Evolutionary conservation across 345 rosid species (phyloP), one percentile per base, ranked within the genome.

Genomic region (Ceriops decandra): DNA sequence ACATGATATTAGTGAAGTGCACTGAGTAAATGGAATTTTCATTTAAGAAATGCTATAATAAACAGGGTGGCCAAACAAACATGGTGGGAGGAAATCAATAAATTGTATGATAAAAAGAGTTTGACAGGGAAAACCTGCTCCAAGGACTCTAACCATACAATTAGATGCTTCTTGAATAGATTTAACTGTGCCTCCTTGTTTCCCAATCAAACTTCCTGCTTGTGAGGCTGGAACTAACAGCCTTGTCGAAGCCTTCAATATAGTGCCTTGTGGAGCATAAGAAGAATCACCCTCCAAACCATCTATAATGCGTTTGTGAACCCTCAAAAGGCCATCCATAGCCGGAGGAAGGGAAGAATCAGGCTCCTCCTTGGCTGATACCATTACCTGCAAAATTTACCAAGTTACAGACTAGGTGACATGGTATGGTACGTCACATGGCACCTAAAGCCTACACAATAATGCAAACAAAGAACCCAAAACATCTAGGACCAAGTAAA

Each of bases 181-280:
- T 82, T 95, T 95, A 67, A 95, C 99, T 15, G 97, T 95, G 61
- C 76, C 88, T 72, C 99, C 99, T 67, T 90, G 97, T 78, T 95
- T 95, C 65, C 99, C 99, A 62, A 95, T 95, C 85, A 95, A 82
- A 79, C 95, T 95, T 81, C 99, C 98, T 32, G 99, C 98, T 81
- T 92, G 98, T 60, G 99, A 83, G 67, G 98, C 99, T 58, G 99
- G 96, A 69, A 95, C 96, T 60, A 95, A 83, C 79, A 95, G 74
- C 85, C 89, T 90, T 56, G 99, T 95, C n/a, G 99, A 90, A 73
- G 86, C 90, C 82, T 92, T 95, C 62, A 85, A 70, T 60, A 86
- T 80, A 11, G 73, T 52, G 53, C 76, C 82, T 4, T 88, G 64
- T 36, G 84, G 84, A 68, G 85, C 81, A 64, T 84, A 83, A 79